Base-by-base conservation (phyloP, 768 basidiomycete species). In the Mycena filopes region DNA sequence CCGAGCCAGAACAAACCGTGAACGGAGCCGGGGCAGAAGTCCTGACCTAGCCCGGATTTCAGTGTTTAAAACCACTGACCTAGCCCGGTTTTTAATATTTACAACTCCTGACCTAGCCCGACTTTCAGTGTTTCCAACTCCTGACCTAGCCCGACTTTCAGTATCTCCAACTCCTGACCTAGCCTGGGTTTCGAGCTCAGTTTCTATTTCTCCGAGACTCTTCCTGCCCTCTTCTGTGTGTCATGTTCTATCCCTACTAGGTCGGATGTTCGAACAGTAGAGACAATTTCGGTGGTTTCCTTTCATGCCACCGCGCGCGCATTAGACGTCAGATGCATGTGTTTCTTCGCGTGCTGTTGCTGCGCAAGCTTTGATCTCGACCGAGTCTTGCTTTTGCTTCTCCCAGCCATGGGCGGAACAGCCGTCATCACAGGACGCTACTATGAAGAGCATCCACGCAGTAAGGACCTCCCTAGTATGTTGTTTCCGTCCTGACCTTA, bases 391-490 rank as follows among this genome's bases (percentile, higher is more conserved):
- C n/a, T n/a, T n/a, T n/a, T n/a, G n/a, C n/a, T n/a, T n/a, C n/a
- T n/a, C n/a, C n/a, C n/a, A n/a, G n/a, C n/a, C 8, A n/a, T 47
- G 13, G 12, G 13, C 21, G 25, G 4, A 9, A 26, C 25, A 23
- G 46, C 21, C 11, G 46, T 23, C 10, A 23, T 8, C 21, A 9
- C 31, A 33, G 4, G n/a, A 29, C 2, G 25, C 21, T 38, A 33
- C n/a, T 38, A 36, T 4, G 36, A 38, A 47, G 46, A 7, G 4
- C 38, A 25, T 25, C 36, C 36, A 6, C 36, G 18, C 11, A 54
- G 53, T 28, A 54, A 42, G 15, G 23, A 28, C 25, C 53, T 54
- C 23, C 53, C 53, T 13, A 40, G 53, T 54, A 54, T 26, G 46
- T 9, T n/a, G n/a, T n/a, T n/a, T n/a, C 36, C 36, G 15, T 9